Evolutionary conservation across 2,329 filamentous ascomycete species (phyloP), one percentile per base, ranked within the genome.

Genomic region (Ophiocordyceps camponoti-rufipedis): DNA sequence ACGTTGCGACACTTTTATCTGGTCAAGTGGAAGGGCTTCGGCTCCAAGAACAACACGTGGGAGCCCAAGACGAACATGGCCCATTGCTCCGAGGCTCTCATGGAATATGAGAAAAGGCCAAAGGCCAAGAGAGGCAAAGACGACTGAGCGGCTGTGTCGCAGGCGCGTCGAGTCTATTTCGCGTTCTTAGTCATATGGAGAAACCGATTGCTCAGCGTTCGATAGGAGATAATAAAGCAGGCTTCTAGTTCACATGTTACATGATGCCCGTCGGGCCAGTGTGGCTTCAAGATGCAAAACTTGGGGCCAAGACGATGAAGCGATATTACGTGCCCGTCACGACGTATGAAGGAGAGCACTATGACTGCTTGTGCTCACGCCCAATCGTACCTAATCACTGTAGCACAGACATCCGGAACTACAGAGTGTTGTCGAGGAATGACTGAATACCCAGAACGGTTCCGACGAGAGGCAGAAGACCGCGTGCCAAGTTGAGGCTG

Each of bases 21-120:
- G 4, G 64, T 78, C 45, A 73, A 75, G 54, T 77, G 73, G 74
- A 64, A 67, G 50, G 69, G 67, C 0, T 75, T 62, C 45, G 44
- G 59, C 0, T 49, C 51, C 1, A 55, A 59, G 16, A 54, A 69
- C 1, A 73, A 68, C 47, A 74, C 71, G 0, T 77, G 73, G 74
- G 72, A 75, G 58, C 69, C 69, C 1, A 65, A 60, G 52, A 53
- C 47, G 16, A 67, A 73, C 46, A 52, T 75, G 16, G 45, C 44
- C 0, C 60, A 66, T 3, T 70, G 69, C 46, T 46, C 49, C 10
- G 50, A 52, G 2, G 49, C 65, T 1, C 50, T 72, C 31, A 51
- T 53, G 10, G 56, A 52, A 2, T 71, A 63, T 47, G 62, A 70
- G 48, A 52, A 44, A 10, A 44, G 32, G n/a, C n/a, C 7, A 39